These are phyloP conservation scores for Fusarium humuli DNA, from an alignment of 2,329 filamentous ascomycete genomes.

Conservation along the genomic window DNA sequence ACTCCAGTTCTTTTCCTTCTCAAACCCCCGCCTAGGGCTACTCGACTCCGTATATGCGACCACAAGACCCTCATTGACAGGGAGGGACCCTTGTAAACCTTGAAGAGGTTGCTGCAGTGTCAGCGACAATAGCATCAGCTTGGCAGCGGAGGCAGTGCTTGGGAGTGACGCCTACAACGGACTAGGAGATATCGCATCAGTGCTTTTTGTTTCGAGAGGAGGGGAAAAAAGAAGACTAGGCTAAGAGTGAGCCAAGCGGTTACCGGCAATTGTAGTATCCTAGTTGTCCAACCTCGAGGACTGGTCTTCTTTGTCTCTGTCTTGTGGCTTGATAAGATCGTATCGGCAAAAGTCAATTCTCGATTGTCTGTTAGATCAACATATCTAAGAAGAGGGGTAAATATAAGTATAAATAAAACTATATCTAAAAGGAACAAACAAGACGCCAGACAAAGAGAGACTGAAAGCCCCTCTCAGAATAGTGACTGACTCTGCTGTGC, in stretches of 20 bases:
- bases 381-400: conserved; percentile 14
- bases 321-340: conserved; percentile 15
- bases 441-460: conserved; percentile 16
- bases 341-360: conserved; percentile 33
- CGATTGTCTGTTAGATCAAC: conserved; percentile 18
- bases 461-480: neutral
- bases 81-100: conserved; percentile 37
- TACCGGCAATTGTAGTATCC: conserved; percentile 36
- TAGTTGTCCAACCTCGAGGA: conserved; percentile 5
- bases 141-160: conserved; percentile 44
- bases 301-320: conserved; percentile 16
- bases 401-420: neutral
- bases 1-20: conserved; percentile 11
- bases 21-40: conserved; percentile 18
- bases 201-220: conserved; percentile 46
- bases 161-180: conserved; percentile 5
- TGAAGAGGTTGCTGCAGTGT: conserved; percentile 39
- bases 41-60: conserved; percentile 9
- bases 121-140: conserved; percentile 44
- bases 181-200: conserved; percentile 21
- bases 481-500: conserved; percentile 7
- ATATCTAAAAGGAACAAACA: neutral
- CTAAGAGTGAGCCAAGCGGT: conserved; percentile 10
- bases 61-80: conserved; percentile 24
- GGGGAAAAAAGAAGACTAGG: conserved; percentile 24